Evolutionary conservation across 108 stramenopile species (phyloP), one percentile per base, ranked within the genome.

Genomic region (Pseudonitzschia delicatissima): DNA sequence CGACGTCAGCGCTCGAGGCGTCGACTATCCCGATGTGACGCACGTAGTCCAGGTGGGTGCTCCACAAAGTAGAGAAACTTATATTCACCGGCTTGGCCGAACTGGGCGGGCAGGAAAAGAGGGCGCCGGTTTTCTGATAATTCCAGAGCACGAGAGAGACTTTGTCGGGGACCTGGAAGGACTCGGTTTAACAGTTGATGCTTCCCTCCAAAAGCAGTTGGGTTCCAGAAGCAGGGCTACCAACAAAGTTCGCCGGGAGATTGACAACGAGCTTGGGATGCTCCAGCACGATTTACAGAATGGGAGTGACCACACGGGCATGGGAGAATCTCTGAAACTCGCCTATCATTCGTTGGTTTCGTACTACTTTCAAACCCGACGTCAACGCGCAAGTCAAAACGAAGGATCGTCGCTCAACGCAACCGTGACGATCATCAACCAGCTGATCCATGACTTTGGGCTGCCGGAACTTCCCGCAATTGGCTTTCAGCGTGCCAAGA

Each of bases 1-100:
- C 36, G 98, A 97, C 63, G 96, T 97, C 5, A 85, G 84, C 5
- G 95, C 96, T 18, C 77, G 97, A 31, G 96, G 97, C 27, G 82
- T 97, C 45, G 97, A 98, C 62, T 80, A 80, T 73, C 83, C 79
- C 21, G 65, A 72, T 40, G 79, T 84, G 21, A 76, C 83, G 3
- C 76, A 74, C 44, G 79, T 84, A 11, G 44, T 84, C 26, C 83
- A 84, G 33, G 52, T 96, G 58, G 91, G 96, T 15, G 66, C 90
- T 29, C 74, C 97, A 6, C 74, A 78, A 35, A 72, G 53, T 32
- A 66, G 84, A 58, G 96, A 90, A 55, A 90, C 93, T 52, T 98
- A 98, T 68, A 79, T 97, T 40, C 97, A 98, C 80, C 87, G 98
- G n/a, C 79, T 98, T 4, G 98, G 98, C 17, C 84, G 98, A 20